Evolutionary conservation across 257 asterid genomes (phyloP).

Genomic region (Solanum dulcamara): DNA sequence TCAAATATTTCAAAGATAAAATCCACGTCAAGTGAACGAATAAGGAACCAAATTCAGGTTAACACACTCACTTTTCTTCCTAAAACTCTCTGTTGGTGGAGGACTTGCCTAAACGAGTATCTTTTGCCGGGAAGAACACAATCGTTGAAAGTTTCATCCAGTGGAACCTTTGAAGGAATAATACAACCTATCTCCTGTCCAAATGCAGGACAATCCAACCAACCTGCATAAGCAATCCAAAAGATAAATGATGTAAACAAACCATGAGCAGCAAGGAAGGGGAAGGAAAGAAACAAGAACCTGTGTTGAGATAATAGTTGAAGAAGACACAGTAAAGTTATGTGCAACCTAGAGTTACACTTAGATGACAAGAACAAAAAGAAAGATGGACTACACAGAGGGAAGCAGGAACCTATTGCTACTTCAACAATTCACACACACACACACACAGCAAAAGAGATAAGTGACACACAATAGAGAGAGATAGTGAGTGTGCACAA

Average conservation of each 20-base stretch:
- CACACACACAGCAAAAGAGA: neutral
- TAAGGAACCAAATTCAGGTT: neutral
- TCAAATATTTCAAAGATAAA: neutral
- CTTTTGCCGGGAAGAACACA: constrained; percentile 72
- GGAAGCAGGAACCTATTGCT: neutral
- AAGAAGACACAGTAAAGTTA: neutral
- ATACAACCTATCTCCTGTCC: constrained; percentile 69
- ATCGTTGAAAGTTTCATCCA: constrained; percentile 75
- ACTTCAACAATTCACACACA: neutral
- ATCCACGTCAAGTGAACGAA: neutral
- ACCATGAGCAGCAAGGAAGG: neutral
- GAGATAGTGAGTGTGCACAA: neutral
- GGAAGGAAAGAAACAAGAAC: neutral
- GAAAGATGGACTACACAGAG: neutral
- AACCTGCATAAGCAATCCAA: constrained; percentile 43
- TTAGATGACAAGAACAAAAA: neutral
- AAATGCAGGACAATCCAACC: constrained; percentile 85
- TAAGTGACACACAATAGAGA: neutral
- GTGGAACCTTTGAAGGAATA: constrained; percentile 94
- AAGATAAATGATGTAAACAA: neutral
- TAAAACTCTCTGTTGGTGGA: constrained; percentile 66
- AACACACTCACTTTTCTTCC: constrained; percentile 51
- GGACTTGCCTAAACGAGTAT: constrained; percentile 86
- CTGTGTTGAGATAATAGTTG: neutral
- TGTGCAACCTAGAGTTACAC: neutral